Conservation (phyloP, 306 rosid species). For the Coriaria nepalensis region DNA sequence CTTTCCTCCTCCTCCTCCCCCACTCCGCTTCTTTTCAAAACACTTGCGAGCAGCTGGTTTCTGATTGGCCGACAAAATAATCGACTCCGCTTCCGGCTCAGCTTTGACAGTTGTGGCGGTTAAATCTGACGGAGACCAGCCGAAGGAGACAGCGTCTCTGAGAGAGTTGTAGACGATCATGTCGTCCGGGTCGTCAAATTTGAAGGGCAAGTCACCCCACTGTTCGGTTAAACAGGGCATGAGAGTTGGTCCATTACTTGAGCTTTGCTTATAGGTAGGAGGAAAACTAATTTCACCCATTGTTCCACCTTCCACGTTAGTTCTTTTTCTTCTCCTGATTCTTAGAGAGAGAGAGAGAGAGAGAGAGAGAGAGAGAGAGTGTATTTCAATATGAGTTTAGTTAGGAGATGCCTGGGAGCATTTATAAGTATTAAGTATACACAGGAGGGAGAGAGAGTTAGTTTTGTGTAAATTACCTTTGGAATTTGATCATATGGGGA, state of each 20-base stretch:
- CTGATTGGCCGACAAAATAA: neutral
- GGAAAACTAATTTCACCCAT: too few relatives aligned
- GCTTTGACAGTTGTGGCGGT: neutral
- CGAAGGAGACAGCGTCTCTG: constrained; percentile 21
- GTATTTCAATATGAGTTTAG: too few relatives aligned
- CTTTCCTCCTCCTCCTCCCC: constrained; percentile 6
- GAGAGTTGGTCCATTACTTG: neutral
- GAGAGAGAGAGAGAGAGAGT: too few relatives aligned
- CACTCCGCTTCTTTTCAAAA: neutral
- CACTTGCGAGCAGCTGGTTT: too few relatives aligned
- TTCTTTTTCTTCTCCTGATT: too few relatives aligned
- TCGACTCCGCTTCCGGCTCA: neutral
- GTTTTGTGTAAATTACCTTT: too few relatives aligned
- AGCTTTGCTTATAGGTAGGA: neutral
- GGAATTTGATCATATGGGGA: too few relatives aligned
- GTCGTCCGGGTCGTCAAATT: constrained; percentile 32
- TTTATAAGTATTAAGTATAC: too few relatives aligned
- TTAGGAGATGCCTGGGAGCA: too few relatives aligned
- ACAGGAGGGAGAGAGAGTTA: too few relatives aligned
- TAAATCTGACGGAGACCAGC: constrained; percentile 29
- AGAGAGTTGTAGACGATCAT: constrained; percentile 37
- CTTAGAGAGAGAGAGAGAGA: too few relatives aligned
- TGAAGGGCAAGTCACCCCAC: constrained; percentile 43
- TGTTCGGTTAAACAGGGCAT: constrained; percentile 15
- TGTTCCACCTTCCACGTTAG: too few relatives aligned